phyloP scores from a whole-genome alignment of 2,329 filamentous ascomycete species.

The Epichloe amarillans region DNA sequence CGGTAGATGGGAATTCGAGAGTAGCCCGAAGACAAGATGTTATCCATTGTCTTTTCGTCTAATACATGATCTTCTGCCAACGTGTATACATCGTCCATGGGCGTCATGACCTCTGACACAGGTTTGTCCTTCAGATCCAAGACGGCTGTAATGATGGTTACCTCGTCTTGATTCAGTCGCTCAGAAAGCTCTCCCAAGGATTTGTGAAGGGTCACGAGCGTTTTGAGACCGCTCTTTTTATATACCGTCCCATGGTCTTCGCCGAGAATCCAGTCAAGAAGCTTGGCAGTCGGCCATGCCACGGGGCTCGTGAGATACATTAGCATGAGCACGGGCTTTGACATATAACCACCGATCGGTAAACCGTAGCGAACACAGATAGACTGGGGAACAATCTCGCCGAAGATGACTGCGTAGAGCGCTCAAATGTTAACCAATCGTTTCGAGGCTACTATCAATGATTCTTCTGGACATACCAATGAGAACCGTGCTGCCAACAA shows the following conservation, averaged over 20 bases:
- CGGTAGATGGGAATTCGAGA: slow-evolving; percentile 92
- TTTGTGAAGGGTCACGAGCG: slow-evolving; percentile 86
- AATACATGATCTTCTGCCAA: slow-evolving; percentile 91
- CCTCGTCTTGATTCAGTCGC: slow-evolving; percentile 89
- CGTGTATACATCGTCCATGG: slow-evolving; percentile 93
- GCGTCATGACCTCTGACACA: slow-evolving; percentile 94
- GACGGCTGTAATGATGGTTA: slow-evolving; percentile 96
- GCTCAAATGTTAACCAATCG: slow-evolving; percentile 8
- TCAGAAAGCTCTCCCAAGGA: slow-evolving; percentile 78
- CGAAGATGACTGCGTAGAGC: slow-evolving; percentile 74
- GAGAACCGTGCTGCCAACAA: slow-evolving; percentile 81
- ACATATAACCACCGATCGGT: slow-evolving; percentile 88
- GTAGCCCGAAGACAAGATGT: slow-evolving; percentile 84
- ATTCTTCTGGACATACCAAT: slow-evolving; percentile 54
- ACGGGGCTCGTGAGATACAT: slow-evolving; percentile 90
- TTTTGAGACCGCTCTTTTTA: slow-evolving; percentile 96
- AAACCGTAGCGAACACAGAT: slow-evolving; percentile 93
- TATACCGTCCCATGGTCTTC: slow-evolving; percentile 94
- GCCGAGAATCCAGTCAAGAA: slow-evolving; percentile 84
- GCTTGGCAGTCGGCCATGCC: slow-evolving; percentile 88
- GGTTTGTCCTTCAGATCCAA: slow-evolving; percentile 93
- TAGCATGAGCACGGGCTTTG: slow-evolving; percentile 69
- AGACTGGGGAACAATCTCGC: slow-evolving; percentile 90
- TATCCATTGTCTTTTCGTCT: slow-evolving; percentile 89
- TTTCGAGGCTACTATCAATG: too few relatives aligned